phyloP scores from a whole-genome alignment of 2,329 filamentous ascomycete species.

The Oidium heveae region DNA sequence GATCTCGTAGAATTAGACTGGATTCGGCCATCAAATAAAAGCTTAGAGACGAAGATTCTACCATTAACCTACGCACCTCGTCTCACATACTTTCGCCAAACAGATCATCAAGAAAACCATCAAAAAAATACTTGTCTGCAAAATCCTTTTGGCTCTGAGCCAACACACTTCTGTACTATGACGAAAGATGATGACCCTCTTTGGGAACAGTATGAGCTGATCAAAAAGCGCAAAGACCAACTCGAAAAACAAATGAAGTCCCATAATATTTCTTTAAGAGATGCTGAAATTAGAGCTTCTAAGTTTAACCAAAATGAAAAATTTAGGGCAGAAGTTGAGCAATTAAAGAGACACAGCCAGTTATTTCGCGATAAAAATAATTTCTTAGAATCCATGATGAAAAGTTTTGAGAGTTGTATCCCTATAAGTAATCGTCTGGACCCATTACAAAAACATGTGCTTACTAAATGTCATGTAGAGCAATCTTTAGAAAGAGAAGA shows the following conservation, averaged over 20 bases:
- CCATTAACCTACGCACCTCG: constrained; percentile 82
- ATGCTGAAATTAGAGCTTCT: constrained; percentile 44
- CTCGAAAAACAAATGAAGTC: constrained; percentile 53
- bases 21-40: constrained; percentile 73
- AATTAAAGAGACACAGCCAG: constrained; percentile 26
- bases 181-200: constrained; percentile 76
- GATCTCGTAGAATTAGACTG: constrained; percentile 96
- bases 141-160: constrained; percentile 79
- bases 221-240: constrained; percentile 54
- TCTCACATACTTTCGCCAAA: constrained; percentile 92
- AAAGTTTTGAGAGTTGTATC: constrained; percentile 12
- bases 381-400: constrained; percentile 30
- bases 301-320: constrained; percentile 25
- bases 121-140: constrained; percentile 58
- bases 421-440: constrained; percentile 9
- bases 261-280: constrained; percentile 46
- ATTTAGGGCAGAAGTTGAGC: constrained; percentile 32
- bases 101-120: constrained; percentile 63
- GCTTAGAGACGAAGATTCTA: constrained; percentile 81
- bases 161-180: constrained; percentile 90
- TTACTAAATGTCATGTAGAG: constrained; percentile 17
- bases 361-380: constrained; percentile 31
- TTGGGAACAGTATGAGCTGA: constrained; percentile 59
- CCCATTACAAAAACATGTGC: constrained; percentile 11
- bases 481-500: constrained; percentile 14